Base-by-base conservation (phyloP, 1,284 basidiomycete species). In the Ceratobasidium sp. region DNA sequence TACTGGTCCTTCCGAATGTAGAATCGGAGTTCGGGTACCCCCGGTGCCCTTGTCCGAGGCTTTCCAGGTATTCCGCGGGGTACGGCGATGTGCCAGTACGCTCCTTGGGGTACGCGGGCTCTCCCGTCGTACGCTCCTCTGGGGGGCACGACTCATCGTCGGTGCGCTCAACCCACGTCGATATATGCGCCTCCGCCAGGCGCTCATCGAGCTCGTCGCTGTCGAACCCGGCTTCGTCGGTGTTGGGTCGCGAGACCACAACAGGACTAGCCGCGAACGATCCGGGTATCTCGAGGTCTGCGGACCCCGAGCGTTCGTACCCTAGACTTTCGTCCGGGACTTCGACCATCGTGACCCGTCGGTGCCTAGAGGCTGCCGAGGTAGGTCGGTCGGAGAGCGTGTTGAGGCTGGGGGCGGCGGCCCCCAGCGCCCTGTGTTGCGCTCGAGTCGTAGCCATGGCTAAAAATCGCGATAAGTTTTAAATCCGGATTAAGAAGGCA, bases 111-210 rank as follows among this genome's bases (percentile, higher is more conserved):
- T 9, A 50, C 46, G 15, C 12, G 28, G 17, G 50, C 15, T 42
- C 57, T 9, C 52, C 2, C 52, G 50, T 52, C 50, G 38, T 68
- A 38, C 66, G 17, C 28, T 15, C 66, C 66, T 28, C 4, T 15
- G 66, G 26, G 23, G 48, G 48, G 66, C 52, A 68, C 48, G 28
- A 56, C 62, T 65, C 62, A 7, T 64, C 42, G 61, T 64, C n/a
- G 40, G 61, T 64, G 65, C 44, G 2, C 65, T 4, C 26, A n/a
- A 20, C 7, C 4, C 12, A 20, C 5, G 50, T 26, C n/a, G 67
- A 40, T 50, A 54, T 54, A 7, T 68, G 66, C 26, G 28, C 7
- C 48, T 10, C 48, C 5, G 48, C 28, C 0, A 38, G 12, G 26
- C 28, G 66, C 48, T 52, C 48, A 38, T 68, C 48, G 10, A 38